Conservation (phyloP, 306 rosid genomes). For the Prosopis cineraria region DNA sequence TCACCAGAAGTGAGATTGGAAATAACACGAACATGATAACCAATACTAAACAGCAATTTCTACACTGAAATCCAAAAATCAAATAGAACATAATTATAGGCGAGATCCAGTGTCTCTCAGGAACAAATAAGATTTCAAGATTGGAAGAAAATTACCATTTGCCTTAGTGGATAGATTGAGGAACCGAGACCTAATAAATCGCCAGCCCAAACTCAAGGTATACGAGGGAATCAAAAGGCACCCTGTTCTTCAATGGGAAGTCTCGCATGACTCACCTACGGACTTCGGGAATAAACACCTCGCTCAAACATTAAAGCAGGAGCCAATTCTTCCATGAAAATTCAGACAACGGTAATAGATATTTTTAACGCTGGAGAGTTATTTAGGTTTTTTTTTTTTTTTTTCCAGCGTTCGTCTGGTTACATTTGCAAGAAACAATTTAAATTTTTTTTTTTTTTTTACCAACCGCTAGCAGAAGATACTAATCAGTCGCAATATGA, state of each 20-base stretch:
- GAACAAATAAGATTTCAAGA: background rate
- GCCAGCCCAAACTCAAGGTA: background rate
- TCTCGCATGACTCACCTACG: background rate
- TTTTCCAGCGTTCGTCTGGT: too few relatives aligned
- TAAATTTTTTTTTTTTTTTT: too few relatives aligned
- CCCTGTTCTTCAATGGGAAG: background rate
- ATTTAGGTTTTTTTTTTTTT: too few relatives aligned
- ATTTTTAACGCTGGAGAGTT: background rate
- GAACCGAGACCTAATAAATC: background rate
- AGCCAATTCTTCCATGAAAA: background rate
- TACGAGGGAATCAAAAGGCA: too few relatives aligned
- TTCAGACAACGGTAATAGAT: background rate
- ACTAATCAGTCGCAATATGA: too few relatives aligned
- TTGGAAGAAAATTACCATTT: slow-evolving; percentile 13
- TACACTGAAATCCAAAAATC: background rate
- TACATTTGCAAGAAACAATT: too few relatives aligned
- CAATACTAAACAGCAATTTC: background rate
- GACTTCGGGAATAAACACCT: background rate
- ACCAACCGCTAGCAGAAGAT: too few relatives aligned
- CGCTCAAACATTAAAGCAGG: background rate
- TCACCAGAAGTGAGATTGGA: background rate
- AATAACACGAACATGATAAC: background rate
- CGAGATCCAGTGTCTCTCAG: background rate
- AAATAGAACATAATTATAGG: background rate
- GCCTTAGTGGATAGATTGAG: background rate